A percentile compares a stretch with the other conserved stretches of the same genome.
Evolutionary conservation across 768 basidiomycete species (phyloP).

Genomic region (Kwoniella botswanensis): DNA sequence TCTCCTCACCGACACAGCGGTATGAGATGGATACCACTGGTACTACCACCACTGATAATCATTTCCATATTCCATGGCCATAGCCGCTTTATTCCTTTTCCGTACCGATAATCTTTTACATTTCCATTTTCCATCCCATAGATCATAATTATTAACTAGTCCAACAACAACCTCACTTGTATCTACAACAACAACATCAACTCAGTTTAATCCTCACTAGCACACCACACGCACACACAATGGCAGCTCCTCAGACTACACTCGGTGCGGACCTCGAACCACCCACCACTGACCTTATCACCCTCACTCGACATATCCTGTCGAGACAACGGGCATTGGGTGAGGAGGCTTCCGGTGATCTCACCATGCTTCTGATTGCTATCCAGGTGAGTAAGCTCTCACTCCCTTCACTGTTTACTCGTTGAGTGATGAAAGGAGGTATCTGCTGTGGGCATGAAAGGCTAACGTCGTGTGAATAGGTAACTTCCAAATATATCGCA

Average conservation of each 20-base stretch:
- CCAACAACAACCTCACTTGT: neutral
- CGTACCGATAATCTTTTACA: neutral
- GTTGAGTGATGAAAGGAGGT: neutral
- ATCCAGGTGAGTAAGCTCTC: slow-evolving; percentile 72
- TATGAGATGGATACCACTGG: neutral
- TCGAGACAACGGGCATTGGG: slow-evolving; percentile 83
- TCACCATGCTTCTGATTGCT: slow-evolving; percentile 90
- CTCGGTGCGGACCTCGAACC: slow-evolving; percentile 64
- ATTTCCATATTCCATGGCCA: neutral
- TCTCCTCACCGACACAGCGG: no score
- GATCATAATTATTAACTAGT: neutral
- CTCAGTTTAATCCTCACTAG: neutral
- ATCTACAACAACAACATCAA: neutral
- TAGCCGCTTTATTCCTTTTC: slow-evolving; percentile 1
- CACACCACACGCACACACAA: slow-evolving; percentile 9
- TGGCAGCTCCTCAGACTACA: slow-evolving; percentile 26
- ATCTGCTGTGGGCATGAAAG: neutral
- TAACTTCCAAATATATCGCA: slow-evolving; percentile 76
- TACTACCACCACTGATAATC: neutral
- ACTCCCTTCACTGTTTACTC: neutral
- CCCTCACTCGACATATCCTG: slow-evolving; percentile 90
- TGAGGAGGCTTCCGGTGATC: slow-evolving; percentile 82
- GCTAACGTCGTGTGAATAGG: slow-evolving; percentile 28
- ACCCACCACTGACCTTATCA: slow-evolving; percentile 86
- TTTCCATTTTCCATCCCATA: neutral